A percentile compares a stretch with the other conserved stretches of the same genome.
These are phyloP conservation scores for Penicillium sp. DNA, from an alignment of 2,329 filamentous ascomycete genomes.

Conservation along the genomic window DNA sequence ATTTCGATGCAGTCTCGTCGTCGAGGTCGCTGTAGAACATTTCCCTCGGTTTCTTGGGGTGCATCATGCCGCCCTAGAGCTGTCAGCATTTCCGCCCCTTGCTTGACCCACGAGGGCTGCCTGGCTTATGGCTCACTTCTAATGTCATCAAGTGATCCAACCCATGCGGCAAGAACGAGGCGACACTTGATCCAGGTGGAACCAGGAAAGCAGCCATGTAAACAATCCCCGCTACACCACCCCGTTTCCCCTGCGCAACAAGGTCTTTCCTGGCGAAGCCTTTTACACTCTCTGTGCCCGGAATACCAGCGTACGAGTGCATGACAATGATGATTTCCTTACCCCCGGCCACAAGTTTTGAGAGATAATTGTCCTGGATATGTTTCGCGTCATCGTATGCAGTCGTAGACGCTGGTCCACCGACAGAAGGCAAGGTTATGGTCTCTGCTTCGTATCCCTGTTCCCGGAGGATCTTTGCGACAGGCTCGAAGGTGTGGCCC, in stretches of 20 bases:
- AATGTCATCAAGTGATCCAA: background rate
- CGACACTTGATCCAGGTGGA: background rate
- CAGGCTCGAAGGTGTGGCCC: background rate
- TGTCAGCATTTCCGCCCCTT: background rate
- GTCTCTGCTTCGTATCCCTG: background rate
- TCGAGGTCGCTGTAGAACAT: slow-evolving; percentile 2
- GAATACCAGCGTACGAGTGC: slow-evolving; percentile 4
- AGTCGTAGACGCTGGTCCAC: background rate
- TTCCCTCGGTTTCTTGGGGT: background rate
- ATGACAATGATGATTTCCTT: background rate
- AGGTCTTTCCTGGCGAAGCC: background rate
- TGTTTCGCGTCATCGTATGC: background rate
- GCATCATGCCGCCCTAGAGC: background rate
- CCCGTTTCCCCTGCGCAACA: background rate
- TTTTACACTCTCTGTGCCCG: background rate
- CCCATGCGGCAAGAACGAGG: background rate
- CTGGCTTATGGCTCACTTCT: background rate
- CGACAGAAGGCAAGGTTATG: background rate
- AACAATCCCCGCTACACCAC: background rate
- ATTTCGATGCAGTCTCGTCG: background rate
- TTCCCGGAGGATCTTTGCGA: background rate
- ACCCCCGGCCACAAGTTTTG: background rate
- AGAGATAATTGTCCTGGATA: background rate
- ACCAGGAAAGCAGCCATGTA: background rate
- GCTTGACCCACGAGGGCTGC: background rate